These are phyloP conservation scores for Rhynchospora pubera DNA, from an alignment of 176 grass and related monocot genomes.

Conservation along the genomic window DNA sequence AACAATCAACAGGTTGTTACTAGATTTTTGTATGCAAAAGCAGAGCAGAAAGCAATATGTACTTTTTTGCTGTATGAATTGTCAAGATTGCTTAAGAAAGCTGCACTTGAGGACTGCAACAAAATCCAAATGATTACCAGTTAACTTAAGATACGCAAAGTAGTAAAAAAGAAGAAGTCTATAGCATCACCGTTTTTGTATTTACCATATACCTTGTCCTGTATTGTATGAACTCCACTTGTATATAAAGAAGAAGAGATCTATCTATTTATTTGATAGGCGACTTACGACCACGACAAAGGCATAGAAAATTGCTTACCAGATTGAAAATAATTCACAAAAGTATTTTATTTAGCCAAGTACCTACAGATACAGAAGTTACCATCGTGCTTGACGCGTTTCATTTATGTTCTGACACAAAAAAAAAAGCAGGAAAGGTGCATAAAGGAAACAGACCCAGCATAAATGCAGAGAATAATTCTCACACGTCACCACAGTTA, in stretches of 20 bases:
- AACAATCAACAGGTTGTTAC: not conserved
- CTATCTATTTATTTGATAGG: not conserved
- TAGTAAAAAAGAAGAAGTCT: not conserved
- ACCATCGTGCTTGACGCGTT: no score
- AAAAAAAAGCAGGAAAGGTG: no score
- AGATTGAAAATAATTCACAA: no score
- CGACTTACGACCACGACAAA: no score
- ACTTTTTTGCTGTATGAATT: not conserved
- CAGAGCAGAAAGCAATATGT: not conserved
- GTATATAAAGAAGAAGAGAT: not conserved
- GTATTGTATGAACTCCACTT: no score
- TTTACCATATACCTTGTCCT: not conserved
- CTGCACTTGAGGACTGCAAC: not conserved
- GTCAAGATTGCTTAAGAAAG: not conserved
- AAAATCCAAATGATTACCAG: not conserved
- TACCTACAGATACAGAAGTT: no score
- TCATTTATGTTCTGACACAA: no score
- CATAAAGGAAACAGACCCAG: no score
- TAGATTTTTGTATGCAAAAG: slow-evolving; percentile 2
- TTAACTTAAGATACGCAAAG: not conserved
- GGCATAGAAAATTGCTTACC: no score
- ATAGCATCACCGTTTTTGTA: not conserved
- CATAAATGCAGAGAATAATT: no score
- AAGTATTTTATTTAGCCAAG: no score
- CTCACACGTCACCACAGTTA: no score